Conservation (phyloP, 306 rosid genomes). For the Ammopiptanthus mongolicus region DNA sequence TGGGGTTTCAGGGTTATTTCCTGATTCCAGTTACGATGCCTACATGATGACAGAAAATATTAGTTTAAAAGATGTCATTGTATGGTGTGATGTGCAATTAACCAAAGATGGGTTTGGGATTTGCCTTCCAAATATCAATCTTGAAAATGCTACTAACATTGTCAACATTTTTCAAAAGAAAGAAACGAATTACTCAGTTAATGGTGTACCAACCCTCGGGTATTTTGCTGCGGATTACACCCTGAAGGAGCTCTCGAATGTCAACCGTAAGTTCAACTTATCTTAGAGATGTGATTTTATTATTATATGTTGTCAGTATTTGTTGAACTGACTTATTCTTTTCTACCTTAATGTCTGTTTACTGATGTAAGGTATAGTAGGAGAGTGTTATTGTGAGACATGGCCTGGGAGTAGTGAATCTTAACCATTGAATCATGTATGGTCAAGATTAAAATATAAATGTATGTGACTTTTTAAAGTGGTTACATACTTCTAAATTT, state of each 20-base stretch:
- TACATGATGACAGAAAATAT: constrained; percentile 6
- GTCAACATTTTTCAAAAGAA: fast-evolving
- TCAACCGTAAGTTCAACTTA: constrained; percentile 32
- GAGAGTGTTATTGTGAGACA: too few species aligned
- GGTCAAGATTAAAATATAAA: too few species aligned
- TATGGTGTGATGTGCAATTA: constrained; percentile 85
- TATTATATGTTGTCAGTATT: not conserved
- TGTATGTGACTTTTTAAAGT: too few species aligned
- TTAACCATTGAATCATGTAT: too few species aligned
- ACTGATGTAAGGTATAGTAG: too few species aligned
- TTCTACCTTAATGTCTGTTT: not conserved
- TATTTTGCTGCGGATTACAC: constrained; percentile 62
- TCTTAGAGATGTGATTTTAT: not conserved
- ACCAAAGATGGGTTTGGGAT: constrained; percentile 66
- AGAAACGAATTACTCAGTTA: constrained; percentile 34
- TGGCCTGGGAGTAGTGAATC: too few species aligned
- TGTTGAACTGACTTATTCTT: not conserved
- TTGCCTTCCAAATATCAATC: constrained; percentile 52
- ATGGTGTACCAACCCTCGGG: constrained; percentile 45
- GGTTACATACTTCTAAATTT: too few species aligned
- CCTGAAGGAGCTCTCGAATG: constrained; percentile 28
- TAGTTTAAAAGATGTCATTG: constrained; percentile 26
- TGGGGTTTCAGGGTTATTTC: constrained; percentile 84
- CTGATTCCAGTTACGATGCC: constrained; percentile 53
- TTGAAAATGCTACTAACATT: constrained; percentile 44